Evolutionary conservation across 1,139 yeast genomes (phyloP).

Genomic region (Hyphopichia khmerensis): DNA sequence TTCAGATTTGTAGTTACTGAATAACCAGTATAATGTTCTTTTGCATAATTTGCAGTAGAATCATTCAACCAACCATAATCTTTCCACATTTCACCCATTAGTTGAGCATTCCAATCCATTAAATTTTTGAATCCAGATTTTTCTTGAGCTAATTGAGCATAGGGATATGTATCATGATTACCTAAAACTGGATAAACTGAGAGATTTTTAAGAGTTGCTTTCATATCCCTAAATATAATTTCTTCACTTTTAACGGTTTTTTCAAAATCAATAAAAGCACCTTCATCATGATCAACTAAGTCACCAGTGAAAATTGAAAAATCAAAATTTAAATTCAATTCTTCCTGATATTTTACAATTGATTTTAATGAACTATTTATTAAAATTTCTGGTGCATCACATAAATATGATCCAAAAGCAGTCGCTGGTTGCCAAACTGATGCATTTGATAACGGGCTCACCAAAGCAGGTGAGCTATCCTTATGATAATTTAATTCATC

Average conservation of each 20-base stretch:
- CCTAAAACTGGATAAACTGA: conserved; percentile 30
- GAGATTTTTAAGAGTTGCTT: conserved; percentile 18
- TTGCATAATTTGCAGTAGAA: conserved; percentile 27
- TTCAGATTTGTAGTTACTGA: conserved; percentile 24
- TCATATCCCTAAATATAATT: conserved; percentile 18
- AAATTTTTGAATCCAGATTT: conserved; percentile 23
- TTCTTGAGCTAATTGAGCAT: conserved; percentile 23
- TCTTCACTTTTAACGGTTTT: conserved; percentile 12
- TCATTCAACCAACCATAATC: conserved; percentile 41
- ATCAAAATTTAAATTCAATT: conserved; percentile 23
- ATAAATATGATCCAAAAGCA: conserved; percentile 29
- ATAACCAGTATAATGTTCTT: conserved; percentile 27
- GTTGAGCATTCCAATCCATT: conserved; percentile 15
- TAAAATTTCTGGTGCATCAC: conserved; percentile 29
- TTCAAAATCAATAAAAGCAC: conserved; percentile 16
- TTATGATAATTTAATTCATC: conserved; percentile 13
- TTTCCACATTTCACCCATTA: conserved; percentile 26
- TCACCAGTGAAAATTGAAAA: conserved; percentile 33
- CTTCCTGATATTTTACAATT: conserved; percentile 22
- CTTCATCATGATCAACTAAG: conserved; percentile 23
- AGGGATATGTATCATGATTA: conserved; percentile 25
- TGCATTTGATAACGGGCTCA: conserved; percentile 15
- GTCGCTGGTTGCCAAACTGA: conserved; percentile 27
- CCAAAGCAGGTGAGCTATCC: conserved; percentile 9
- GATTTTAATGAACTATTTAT: conserved; percentile 26